These are phyloP conservation scores for Tuber umbilicatum DNA, from an alignment of 495 filamentous ascomycete genomes.

Conservation along the genomic window DNA sequence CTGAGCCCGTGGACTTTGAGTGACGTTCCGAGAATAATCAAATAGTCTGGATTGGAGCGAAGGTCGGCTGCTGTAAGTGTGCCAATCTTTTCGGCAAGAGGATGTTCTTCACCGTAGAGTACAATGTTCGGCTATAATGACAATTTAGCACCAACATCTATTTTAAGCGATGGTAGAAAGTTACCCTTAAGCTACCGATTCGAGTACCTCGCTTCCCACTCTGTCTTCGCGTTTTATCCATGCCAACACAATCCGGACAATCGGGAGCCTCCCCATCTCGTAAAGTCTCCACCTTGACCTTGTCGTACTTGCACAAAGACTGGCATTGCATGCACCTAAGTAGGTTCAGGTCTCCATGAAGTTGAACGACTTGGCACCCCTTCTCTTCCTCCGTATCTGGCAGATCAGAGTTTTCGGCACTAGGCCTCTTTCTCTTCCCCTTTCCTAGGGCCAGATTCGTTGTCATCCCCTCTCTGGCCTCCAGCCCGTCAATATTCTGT, in stretches of 20 bases:
- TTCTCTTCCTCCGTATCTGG: slow-evolving; percentile 39
- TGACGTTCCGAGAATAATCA: slow-evolving; percentile 63
- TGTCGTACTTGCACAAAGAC: slow-evolving; percentile 55
- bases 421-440: slow-evolving; percentile 49
- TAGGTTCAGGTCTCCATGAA: slow-evolving; percentile 58
- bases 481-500: slow-evolving; percentile 65
- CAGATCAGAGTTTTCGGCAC: slow-evolving; percentile 27
- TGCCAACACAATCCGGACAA: slow-evolving; percentile 55
- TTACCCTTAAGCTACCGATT: slow-evolving; percentile 49
- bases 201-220: slow-evolving; percentile 58
- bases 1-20: slow-evolving; percentile 64
- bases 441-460: slow-evolving; percentile 50
- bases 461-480: slow-evolving; percentile 56
- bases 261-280: slow-evolving; percentile 55
- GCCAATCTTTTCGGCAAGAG: slow-evolving; percentile 56
- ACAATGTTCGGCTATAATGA: slow-evolving; percentile 64
- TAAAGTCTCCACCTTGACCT: slow-evolving; percentile 43
- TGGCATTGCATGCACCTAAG: slow-evolving; percentile 60
- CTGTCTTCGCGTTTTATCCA: slow-evolving; percentile 53
- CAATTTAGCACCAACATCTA: slow-evolving; percentile 17
- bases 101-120: slow-evolving; percentile 65
- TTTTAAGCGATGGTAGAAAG: slow-evolving; percentile 4
- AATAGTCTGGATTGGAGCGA: slow-evolving; percentile 54
- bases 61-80: slow-evolving; percentile 59
- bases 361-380: slow-evolving; percentile 55